A percentile compares a stretch with the other conserved stretches of the same genome.
Evolutionary conservation across 768 basidiomycete genomes (phyloP).

Genomic region (Auricularia auricula-judae): DNA sequence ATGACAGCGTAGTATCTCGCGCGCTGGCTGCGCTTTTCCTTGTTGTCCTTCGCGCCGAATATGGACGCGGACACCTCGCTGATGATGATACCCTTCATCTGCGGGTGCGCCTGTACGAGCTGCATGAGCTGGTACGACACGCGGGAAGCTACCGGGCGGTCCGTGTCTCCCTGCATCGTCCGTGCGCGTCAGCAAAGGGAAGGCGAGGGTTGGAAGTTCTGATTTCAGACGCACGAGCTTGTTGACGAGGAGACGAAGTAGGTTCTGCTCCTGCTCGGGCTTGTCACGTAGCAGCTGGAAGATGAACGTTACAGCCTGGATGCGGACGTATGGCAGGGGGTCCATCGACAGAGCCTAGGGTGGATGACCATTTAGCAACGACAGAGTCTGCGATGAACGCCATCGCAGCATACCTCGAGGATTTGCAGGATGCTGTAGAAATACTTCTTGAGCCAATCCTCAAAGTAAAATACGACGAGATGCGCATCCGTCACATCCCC

Average conservation of each 20-base stretch:
- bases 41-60: constrained; percentile 35
- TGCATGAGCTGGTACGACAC: constrained; percentile 85
- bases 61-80: constrained; percentile 77
- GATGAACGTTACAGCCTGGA: constrained; percentile 67
- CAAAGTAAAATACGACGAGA: constrained; percentile 79
- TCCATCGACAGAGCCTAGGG: constrained; percentile 68
- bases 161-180: constrained; percentile 46
- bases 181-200: constrained; percentile 31
- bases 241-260: constrained; percentile 84
- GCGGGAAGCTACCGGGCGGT: constrained; percentile 78
- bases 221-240: constrained; percentile 55
- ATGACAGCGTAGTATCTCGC: constrained; percentile 86
- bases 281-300: constrained; percentile 75
- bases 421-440: constrained; percentile 88
- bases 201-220: neutral
- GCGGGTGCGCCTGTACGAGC: constrained; percentile 80
- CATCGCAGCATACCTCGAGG: constrained; percentile 52
- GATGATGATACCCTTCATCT: constrained; percentile 84
- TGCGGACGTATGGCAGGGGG: constrained; percentile 79
- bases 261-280: constrained; percentile 96
- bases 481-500: constrained; percentile 56
- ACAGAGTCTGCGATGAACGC: too few relatives aligned
- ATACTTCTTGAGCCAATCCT: constrained; percentile 96
- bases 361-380: too few relatives aligned
- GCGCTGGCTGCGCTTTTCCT: constrained; percentile 42